Evolutionary conservation across 352 stramenopile species (phyloP).

Genomic region (Phytophthora capsici): DNA sequence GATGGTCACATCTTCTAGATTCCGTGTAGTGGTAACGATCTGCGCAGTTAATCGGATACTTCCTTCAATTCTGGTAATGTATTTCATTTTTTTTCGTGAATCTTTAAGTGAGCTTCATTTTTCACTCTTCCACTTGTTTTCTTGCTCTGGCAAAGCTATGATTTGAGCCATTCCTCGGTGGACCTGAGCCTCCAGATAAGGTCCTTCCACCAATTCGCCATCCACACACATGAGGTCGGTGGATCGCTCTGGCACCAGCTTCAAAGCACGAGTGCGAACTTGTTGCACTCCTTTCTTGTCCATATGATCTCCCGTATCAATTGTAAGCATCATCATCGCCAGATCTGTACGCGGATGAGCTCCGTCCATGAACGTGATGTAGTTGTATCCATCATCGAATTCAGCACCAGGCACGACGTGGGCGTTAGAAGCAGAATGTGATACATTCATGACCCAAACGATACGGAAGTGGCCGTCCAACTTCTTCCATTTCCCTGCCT

Average conservation of each 20-base stretch:
- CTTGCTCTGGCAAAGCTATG: conserved; percentile 38
- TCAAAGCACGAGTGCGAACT: conserved; percentile 67
- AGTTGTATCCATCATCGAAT: conserved; percentile 70
- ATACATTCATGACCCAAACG: conserved; percentile 73
- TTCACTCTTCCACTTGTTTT: too few relatives aligned
- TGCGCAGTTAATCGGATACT: too few relatives aligned
- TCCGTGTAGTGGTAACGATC: too few relatives aligned
- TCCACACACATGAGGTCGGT: conserved; percentile 69
- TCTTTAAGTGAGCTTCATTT: too few relatives aligned
- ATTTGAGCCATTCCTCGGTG: conserved; percentile 64
- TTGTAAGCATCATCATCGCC: conserved; percentile 49
- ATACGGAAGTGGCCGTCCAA: conserved; percentile 59
- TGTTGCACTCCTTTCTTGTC: conserved; percentile 46
- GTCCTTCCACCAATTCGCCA: conserved; percentile 57
- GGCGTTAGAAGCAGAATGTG: conserved; percentile 57
- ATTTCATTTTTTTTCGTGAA: too few relatives aligned
- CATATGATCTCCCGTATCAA: conserved; percentile 60
- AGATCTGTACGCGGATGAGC: conserved; percentile 43
- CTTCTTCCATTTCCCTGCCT: conserved; percentile 49
- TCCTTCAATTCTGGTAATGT: too few relatives aligned
- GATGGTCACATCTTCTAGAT: too few relatives aligned
- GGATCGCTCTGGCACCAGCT: conserved; percentile 45
- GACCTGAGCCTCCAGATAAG: conserved; percentile 59
- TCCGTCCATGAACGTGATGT: conserved; percentile 62
- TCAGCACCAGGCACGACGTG: conserved; percentile 51